Conservation (phyloP, 305 asterid genomes). For the Fraxinus sp. region DNA sequence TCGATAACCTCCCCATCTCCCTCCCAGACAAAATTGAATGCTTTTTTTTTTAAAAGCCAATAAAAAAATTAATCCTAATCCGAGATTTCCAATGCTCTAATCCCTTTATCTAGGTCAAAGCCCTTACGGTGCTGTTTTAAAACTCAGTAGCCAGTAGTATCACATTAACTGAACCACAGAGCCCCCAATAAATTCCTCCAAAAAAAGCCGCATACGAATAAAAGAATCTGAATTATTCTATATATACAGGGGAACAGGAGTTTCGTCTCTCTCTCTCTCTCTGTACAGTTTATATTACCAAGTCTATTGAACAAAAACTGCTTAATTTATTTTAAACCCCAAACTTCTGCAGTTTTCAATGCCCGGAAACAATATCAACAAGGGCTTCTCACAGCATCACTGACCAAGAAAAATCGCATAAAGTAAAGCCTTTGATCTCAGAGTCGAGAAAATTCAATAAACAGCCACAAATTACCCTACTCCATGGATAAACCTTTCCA, state of each 20-base stretch:
- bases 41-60: neutral
- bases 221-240: slow-evolving; percentile 34
- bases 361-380: slow-evolving; percentile 16
- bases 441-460: slow-evolving; percentile 18
- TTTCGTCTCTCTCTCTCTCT: slow-evolving; percentile 25
- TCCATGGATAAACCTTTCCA: slow-evolving; percentile 17
- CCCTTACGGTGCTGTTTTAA: slow-evolving; percentile 11
- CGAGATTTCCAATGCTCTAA: slow-evolving; percentile 1
- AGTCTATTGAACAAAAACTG: slow-evolving; percentile 18
- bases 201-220: slow-evolving; percentile 19
- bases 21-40: neutral
- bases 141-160: slow-evolving; percentile 7
- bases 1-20: slow-evolving; percentile 4
- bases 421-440: slow-evolving; percentile 22
- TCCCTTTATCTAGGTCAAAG: slow-evolving; percentile 8
- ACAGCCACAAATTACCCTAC: slow-evolving; percentile 12
- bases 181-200: slow-evolving; percentile 20
- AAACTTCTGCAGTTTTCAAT: slow-evolving; percentile 13
- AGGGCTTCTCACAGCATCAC: slow-evolving; percentile 22
- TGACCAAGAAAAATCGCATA: slow-evolving; percentile 21
- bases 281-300: slow-evolving; percentile 25
- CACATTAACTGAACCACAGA: slow-evolving; percentile 15
- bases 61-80: slow-evolving; percentile 4
- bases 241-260: slow-evolving; percentile 30
- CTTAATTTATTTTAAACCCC: slow-evolving; percentile 13